Conservation (phyloP, 116 monocot genomes). For the Papilionanthe hybrid region DNA sequence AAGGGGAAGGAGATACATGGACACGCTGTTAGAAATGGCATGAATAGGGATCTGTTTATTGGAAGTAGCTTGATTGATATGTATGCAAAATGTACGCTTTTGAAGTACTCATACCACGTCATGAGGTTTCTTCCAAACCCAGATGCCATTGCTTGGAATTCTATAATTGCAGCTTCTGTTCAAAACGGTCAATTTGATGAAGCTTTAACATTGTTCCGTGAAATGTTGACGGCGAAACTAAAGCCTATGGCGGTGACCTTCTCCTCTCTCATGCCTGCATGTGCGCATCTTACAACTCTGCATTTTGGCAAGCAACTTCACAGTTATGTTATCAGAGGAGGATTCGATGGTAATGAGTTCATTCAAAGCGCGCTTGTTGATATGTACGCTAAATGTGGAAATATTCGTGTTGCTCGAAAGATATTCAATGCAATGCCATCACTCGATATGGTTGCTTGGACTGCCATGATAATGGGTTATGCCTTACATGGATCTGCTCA, state of each 20-base stretch:
- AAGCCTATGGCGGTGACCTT: conserved; percentile 56
- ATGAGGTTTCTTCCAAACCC: conserved; percentile 26
- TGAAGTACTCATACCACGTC: conserved; percentile 42
- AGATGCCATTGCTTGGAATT: conserved; percentile 71
- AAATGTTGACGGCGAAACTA: conserved; percentile 33
- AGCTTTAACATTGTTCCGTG: conserved; percentile 48
- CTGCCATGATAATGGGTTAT: conserved; percentile 94
- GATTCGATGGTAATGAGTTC: conserved; percentile 48
- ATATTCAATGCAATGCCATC: conserved; percentile 53
- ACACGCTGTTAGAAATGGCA: conserved; percentile 31
- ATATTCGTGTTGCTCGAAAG: conserved; percentile 38
- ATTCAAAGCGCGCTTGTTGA: conserved; percentile 70
- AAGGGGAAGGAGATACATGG: conserved; percentile 70
- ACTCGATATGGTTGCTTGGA: conserved; percentile 68
- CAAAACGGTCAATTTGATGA: conserved; percentile 73
- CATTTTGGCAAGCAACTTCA: conserved; percentile 74
- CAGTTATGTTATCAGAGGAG: conserved; percentile 43
- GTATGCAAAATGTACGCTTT: conserved; percentile 61
- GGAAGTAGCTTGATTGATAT: conserved; percentile 78
- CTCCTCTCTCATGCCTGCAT: conserved; percentile 63
- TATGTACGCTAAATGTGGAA: conserved; percentile 97
- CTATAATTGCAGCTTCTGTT: conserved; percentile 71
- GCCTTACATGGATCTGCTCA: conserved; percentile 72
- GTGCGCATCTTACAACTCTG: conserved; percentile 56
- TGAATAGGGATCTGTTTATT: conserved; percentile 53